These are phyloP conservation scores for Aspergillus luchuensis DNA, from an alignment of 2,329 filamentous ascomycete genomes.

Conservation along the genomic window DNA sequence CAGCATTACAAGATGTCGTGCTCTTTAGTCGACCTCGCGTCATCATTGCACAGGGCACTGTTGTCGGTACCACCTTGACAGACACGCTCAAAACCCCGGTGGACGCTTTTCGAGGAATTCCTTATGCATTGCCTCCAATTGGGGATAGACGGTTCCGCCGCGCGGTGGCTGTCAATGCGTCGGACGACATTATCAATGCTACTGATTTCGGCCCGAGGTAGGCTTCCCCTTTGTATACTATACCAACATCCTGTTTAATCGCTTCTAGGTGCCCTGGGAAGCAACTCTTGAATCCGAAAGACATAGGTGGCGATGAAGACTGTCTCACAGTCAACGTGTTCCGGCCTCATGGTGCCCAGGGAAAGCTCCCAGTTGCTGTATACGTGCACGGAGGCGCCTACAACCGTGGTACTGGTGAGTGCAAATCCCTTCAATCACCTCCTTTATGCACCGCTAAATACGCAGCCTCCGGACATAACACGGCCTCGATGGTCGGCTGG, in stretches of 20 bases:
- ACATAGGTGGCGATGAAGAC: slow-evolving; percentile 52
- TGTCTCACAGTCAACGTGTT: slow-evolving; percentile 48
- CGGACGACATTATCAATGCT: slow-evolving; percentile 6
- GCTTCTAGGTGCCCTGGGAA: slow-evolving; percentile 31
- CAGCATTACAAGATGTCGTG: background rate
- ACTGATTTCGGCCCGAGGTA: slow-evolving; percentile 11
- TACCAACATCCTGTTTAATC: slow-evolving; percentile 32
- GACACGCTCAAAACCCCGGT: slow-evolving; percentile 29
- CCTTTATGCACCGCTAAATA: background rate
- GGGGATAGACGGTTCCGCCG: slow-evolving; percentile 15
- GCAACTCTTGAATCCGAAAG: slow-evolving; percentile 54
- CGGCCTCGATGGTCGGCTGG: slow-evolving; percentile 63
- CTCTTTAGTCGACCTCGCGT: slow-evolving; percentile 12
- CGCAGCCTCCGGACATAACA: slow-evolving; percentile 51
- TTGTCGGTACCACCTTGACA: slow-evolving; percentile 31
- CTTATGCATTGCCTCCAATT: slow-evolving; percentile 12
- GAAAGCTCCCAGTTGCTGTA: slow-evolving; percentile 42
- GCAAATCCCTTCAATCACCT: too few species aligned
- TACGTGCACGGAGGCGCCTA: slow-evolving; percentile 48
- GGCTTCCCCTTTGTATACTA: slow-evolving; percentile 48
- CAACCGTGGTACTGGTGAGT: slow-evolving; percentile 33
- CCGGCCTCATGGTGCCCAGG: slow-evolving; percentile 28
- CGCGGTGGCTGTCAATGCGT: slow-evolving; percentile 30
- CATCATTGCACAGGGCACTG: slow-evolving; percentile 31
- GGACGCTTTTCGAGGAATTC: slow-evolving; percentile 43